Evolutionary conservation across 495 filamentous ascomycete species (phyloP).

Genomic region (Sordaria brevicollis): DNA sequence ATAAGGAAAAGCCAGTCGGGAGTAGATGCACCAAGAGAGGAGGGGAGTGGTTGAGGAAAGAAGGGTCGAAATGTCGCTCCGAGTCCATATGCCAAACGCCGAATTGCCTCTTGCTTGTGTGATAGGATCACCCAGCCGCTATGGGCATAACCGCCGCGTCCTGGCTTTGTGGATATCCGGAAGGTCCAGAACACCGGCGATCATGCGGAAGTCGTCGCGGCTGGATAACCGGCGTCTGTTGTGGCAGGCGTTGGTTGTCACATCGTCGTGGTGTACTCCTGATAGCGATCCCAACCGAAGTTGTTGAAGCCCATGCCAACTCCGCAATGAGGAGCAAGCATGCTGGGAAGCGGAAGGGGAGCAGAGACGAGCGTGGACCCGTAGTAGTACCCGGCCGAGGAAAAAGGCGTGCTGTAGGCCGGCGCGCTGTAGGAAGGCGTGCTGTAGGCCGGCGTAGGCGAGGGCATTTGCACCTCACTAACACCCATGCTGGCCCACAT

Average conservation of each 20-base stretch:
- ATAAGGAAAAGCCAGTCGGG: slow-evolving; percentile 11
- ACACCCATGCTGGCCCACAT: slow-evolving; percentile 77
- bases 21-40: slow-evolving; percentile 14
- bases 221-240: slow-evolving; percentile 23
- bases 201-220: slow-evolving; percentile 29
- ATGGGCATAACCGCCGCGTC: neutral
- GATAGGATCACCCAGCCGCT: slow-evolving; percentile 6
- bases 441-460: slow-evolving; percentile 53
- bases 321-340: slow-evolving; percentile 78
- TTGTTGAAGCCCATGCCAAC: slow-evolving; percentile 61
- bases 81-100: slow-evolving; percentile 31
- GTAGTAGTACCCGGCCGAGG: slow-evolving; percentile 54
- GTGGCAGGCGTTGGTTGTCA: slow-evolving; percentile 45
- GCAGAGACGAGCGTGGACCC: slow-evolving; percentile 52
- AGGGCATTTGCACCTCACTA: slow-evolving; percentile 55
- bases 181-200: neutral
- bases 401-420: slow-evolving; percentile 63
- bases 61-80: slow-evolving; percentile 26
- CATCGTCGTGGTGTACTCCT: slow-evolving; percentile 52
- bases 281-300: slow-evolving; percentile 68
- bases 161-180: slow-evolving; percentile 9
- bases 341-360: slow-evolving; percentile 79
- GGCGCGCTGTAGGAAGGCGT: neutral
- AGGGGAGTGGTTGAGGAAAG: slow-evolving; percentile 10
- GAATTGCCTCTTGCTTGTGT: slow-evolving; percentile 22